These are phyloP conservation scores for Scedosporium apiospermum DNA, from an alignment of 2,329 filamentous ascomycete genomes.

Conservation along the genomic window DNA sequence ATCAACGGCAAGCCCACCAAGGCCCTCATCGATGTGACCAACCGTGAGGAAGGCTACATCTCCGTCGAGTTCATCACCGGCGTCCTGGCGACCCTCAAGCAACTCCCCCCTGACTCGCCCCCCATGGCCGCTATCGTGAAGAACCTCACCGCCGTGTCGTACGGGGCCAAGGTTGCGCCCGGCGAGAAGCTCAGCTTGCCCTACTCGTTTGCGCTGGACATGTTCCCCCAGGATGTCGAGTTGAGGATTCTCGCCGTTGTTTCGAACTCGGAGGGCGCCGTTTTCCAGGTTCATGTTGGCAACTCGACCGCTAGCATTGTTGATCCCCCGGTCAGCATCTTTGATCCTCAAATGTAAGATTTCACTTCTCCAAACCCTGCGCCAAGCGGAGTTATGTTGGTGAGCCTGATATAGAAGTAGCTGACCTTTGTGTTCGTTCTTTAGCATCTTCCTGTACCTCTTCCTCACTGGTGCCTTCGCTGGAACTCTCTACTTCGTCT, in stretches of 20 bases:
- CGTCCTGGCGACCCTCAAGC: constrained; percentile 51
- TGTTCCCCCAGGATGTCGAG: constrained; percentile 83
- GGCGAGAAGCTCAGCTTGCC: constrained; percentile 68
- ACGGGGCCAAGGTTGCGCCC: constrained; percentile 62
- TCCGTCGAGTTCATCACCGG: constrained; percentile 69
- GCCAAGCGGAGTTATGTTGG: neutral
- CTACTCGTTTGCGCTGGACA: constrained; percentile 80
- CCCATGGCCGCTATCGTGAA: constrained; percentile 53
- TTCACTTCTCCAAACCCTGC: neutral
- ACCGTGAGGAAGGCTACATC: constrained; percentile 71
- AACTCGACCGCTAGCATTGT: constrained; percentile 79
- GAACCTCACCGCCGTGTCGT: constrained; percentile 74
- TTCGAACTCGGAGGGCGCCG: constrained; percentile 51
- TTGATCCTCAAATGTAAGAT: constrained; percentile 89
- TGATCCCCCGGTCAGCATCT: constrained; percentile 81
- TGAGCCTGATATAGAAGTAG: constrained; percentile 23
- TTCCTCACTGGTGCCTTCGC: constrained; percentile 72
- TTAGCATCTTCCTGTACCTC: constrained; percentile 92
- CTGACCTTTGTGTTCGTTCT: neutral
- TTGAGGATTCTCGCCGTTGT: constrained; percentile 71
- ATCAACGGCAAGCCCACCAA: constrained; percentile 85
- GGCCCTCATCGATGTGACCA: constrained; percentile 72
- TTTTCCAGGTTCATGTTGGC: constrained; percentile 72
- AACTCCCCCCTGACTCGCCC: constrained; percentile 34
- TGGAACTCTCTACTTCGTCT: constrained; percentile 88